Evolutionary conservation across 2,329 filamentous ascomycete species (phyloP), one percentile per base, ranked within the genome.

Genomic region (Fusarium sp.): DNA sequence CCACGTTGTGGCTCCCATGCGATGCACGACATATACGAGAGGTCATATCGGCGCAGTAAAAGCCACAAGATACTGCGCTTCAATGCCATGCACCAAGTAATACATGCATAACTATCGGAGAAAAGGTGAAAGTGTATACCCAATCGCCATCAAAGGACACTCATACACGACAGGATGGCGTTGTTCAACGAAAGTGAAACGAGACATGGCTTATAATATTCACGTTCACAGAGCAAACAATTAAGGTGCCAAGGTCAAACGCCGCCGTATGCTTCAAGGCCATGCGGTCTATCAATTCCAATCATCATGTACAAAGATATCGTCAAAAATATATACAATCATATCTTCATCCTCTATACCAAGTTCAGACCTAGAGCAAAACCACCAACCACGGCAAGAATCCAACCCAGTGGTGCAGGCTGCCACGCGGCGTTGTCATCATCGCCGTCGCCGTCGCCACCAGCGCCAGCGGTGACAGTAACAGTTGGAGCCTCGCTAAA

Each of bases 331-430:
- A 70, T 70, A n/a, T 65, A 70, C 67, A 69, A 30, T 55, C 45
- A 38, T 58, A 33, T 46, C 8, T 23, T 20, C 30, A n/a, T 20
- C 4, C 4, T 34, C 55, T 75, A 75, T 47, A 74, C n/a, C 61
- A 75, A n/a, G 51, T 75, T 75, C 46, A 55, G 50, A 34, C 73
- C 73, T 4, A 75, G 28, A 26, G 58, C 69, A 51, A 75, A 69
- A 1, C 68, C 73, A 13, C 71, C 71, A 15, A 71, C 20, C 1
- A 67, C 57, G 1, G 55, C 68, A 44, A 75, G 63, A 6, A 71
- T 31, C 66, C 68, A 67, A 46, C 68, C 23, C n/a, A 73, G 18
- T 9, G 73, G 55, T 28, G 36, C 13, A 15, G 49, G 44, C 26
- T 69, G 62, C 62, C 62, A 61, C 3, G 72, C 71, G 15, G 68